Percentiles rank a stretch among this genome's conserved stretches.
These are phyloP conservation scores for Fraxinus xanthoxyloides DNA, from an alignment of 305 asterid genomes.

Conservation along the genomic window DNA sequence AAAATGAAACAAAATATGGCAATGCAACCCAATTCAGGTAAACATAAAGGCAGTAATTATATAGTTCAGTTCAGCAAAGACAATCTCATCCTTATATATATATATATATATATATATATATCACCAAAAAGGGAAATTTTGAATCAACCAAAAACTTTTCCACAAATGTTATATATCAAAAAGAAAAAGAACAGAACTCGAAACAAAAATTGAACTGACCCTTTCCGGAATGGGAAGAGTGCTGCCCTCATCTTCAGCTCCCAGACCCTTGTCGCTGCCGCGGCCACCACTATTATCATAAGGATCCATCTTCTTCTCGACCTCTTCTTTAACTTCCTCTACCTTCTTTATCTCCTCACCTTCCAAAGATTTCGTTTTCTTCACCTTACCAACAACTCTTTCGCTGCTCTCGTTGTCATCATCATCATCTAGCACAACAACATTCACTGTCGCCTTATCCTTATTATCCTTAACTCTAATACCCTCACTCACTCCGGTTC, in stretches of 20 bases:
- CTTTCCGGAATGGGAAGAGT: slow-evolving; percentile 68
- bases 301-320: slow-evolving; percentile 58
- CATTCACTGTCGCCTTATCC: slow-evolving; percentile 20
- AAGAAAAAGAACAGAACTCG: background rate
- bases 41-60: background rate
- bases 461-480: slow-evolving; percentile 5
- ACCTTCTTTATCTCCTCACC: slow-evolving; percentile 24
- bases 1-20: background rate
- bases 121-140: background rate
- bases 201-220: slow-evolving; percentile 33
- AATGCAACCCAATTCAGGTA: slow-evolving; percentile 2
- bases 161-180: background rate
- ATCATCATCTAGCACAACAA: slow-evolving; percentile 25
- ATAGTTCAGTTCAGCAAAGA: background rate
- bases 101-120: background rate
- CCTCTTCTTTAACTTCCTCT: slow-evolving; percentile 33
- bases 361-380: slow-evolving; percentile 26
- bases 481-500: slow-evolving; percentile 20
- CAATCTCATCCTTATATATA: background rate
- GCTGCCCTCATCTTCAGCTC: slow-evolving; percentile 64
- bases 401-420: slow-evolving; percentile 29
- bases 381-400: slow-evolving; percentile 30
- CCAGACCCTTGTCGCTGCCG: slow-evolving; percentile 56
- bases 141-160: background rate
- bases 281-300: slow-evolving; percentile 52